These are phyloP conservation scores for Brassica cretica DNA, from an alignment of 345 rosid species.

Conservation along the genomic window DNA sequence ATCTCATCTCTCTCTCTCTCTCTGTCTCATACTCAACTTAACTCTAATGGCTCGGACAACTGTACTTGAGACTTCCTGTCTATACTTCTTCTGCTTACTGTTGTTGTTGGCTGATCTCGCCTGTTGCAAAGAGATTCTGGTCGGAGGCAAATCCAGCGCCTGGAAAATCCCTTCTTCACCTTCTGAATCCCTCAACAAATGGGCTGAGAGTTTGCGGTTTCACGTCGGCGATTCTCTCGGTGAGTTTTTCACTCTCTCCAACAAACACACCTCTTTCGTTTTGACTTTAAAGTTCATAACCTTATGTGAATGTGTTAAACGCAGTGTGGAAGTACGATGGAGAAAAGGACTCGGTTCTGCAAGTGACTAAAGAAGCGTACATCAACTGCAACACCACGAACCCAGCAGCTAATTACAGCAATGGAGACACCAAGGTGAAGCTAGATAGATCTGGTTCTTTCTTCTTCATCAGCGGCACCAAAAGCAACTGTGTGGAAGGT, in stretches of 20 bases:
- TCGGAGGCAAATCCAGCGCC: constrained; percentile 53
- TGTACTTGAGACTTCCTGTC: constrained; percentile 15
- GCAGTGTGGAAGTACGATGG: constrained; percentile 73
- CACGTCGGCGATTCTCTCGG: constrained; percentile 66
- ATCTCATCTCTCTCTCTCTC: neutral
- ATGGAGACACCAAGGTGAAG: constrained; percentile 41
- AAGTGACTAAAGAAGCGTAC: constrained; percentile 40
- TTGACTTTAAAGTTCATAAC: neutral
- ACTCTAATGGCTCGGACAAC: constrained; percentile 38
- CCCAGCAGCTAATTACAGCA: constrained; percentile 36
- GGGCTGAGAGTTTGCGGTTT: constrained; percentile 72
- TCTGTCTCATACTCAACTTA: neutral
- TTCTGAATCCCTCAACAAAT: constrained; percentile 68
- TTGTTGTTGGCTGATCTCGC: constrained; percentile 26
- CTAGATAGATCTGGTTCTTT: constrained; percentile 39
- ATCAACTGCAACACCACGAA: constrained; percentile 39
- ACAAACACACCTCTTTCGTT: neutral
- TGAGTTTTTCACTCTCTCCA: constrained; percentile 17
- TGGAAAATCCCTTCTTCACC: constrained; percentile 69
- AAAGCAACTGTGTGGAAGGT: constrained; percentile 40
- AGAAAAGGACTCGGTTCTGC: constrained; percentile 50
- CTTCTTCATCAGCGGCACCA: constrained; percentile 43
- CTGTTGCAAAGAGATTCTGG: constrained; percentile 50
- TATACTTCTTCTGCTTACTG: constrained; percentile 32
- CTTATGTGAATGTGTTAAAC: neutral